Conservation (phyloP, 345 rosid genomes). For the Trapa bicornis region DNA sequence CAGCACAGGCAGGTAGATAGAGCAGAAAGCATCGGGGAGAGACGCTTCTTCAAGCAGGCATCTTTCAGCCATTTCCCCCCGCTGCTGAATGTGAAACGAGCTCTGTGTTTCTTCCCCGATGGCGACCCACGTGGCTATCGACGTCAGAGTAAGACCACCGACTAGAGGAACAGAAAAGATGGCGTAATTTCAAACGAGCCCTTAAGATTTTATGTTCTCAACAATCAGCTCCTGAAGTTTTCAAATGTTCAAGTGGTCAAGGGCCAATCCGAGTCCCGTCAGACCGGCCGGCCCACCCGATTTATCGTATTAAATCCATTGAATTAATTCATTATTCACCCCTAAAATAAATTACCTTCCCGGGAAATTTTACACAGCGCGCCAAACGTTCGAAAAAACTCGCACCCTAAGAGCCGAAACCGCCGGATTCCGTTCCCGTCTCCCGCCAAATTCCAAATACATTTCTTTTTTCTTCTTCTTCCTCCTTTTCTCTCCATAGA, state of each 20-base stretch:
- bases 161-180: neutral
- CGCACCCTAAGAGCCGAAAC: neutral
- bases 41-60: neutral
- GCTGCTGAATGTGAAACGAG: neutral
- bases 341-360: neutral
- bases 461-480: neutral
- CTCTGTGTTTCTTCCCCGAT: neutral
- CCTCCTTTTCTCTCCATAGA: too few relatives aligned
- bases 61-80: neutral
- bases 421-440: neutral
- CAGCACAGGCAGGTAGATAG: neutral
- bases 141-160: neutral
- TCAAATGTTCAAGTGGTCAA: too few relatives aligned
- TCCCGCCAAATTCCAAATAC: constrained; percentile 9
- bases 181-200: neutral
- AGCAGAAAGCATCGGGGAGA: neutral
- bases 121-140: neutral
- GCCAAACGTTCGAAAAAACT: constrained; percentile 3
- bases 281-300: too few relatives aligned
- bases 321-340: too few relatives aligned
- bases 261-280: too few relatives aligned
- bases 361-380: neutral
- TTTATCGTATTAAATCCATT: too few relatives aligned
- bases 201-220: neutral
- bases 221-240: neutral